These are phyloP conservation scores for Aureobasidium subglaciale DNA, from an alignment of 2,329 filamentous ascomycete species.

Conservation along the genomic window DNA sequence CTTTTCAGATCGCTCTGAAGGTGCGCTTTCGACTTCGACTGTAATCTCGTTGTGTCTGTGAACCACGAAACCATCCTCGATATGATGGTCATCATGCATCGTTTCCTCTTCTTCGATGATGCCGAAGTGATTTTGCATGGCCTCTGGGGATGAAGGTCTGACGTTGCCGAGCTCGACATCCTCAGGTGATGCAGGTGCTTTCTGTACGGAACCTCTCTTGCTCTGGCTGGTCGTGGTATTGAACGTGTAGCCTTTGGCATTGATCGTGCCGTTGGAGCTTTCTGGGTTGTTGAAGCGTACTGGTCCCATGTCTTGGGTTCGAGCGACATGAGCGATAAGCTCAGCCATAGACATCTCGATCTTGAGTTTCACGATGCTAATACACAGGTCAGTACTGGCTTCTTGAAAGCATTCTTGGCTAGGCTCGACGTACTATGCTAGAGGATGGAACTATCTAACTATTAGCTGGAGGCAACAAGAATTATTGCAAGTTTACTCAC, in stretches of 20 bases:
- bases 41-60: constrained; percentile 11
- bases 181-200: not conserved
- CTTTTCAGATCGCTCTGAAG: not conserved
- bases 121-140: not conserved
- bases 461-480: constrained; percentile 41
- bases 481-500: not conserved
- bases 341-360: constrained; percentile 49
- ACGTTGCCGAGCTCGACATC: constrained; percentile 8
- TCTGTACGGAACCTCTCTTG: not conserved
- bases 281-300: not conserved
- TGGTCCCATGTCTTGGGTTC: not conserved
- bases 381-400: too few species aligned
- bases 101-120: constrained; percentile 3
- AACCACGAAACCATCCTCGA: not conserved
- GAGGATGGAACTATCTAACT: constrained; percentile 38
- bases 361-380: constrained; percentile 42
- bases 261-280: constrained; percentile 1
- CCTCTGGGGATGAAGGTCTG: not conserved
- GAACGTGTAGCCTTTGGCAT: not conserved
- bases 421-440: too few species aligned
- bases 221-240: not conserved
- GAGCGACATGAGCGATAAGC: constrained; percentile 37
- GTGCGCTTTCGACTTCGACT: constrained; percentile 5
- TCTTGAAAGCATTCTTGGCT: too few species aligned
- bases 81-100: not conserved